phyloP scores from a whole-genome alignment of 768 basidiomycete species.

The Guyanaporus albipodus region DNA sequence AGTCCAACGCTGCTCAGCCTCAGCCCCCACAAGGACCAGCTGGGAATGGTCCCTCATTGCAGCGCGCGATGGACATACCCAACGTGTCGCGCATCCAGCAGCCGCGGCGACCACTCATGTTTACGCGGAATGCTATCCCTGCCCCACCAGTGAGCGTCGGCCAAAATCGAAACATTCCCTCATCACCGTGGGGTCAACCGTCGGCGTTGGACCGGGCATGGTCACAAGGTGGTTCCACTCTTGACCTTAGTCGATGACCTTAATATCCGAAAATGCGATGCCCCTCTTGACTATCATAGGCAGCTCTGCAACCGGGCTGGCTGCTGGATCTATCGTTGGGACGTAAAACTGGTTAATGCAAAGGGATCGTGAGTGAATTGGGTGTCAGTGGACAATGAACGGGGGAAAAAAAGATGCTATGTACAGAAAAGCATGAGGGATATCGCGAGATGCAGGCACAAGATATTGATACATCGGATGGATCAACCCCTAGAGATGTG shows the following conservation, averaged over 20 bases:
- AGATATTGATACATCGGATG: slow-evolving; percentile 27
- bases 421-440: slow-evolving; percentile 5
- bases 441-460: slow-evolving; percentile 22
- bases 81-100: slow-evolving; percentile 51
- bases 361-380: background rate
- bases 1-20: slow-evolving; percentile 21
- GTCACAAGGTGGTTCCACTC: slow-evolving; percentile 36
- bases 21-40: slow-evolving; percentile 30
- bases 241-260: slow-evolving; percentile 38
- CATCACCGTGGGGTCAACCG: slow-evolving; percentile 39
- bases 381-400: background rate
- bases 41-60: slow-evolving; percentile 33
- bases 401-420: background rate
- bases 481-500: slow-evolving; percentile 4
- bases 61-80: slow-evolving; percentile 49
- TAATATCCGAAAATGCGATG: slow-evolving; percentile 8
- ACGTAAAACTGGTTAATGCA: no score
- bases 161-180: slow-evolving; percentile 37
- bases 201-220: slow-evolving; percentile 42
- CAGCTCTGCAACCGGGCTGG: background rate
- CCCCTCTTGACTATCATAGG: background rate
- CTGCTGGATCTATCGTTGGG: slow-evolving; percentile 17
- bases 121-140: slow-evolving; percentile 36
- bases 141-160: slow-evolving; percentile 33
- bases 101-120: slow-evolving; percentile 57